Percentiles rank a stretch among this genome's conserved stretches.
These are phyloP conservation scores for Ophioceras dolichostomum DNA, from an alignment of 2,329 filamentous ascomycete species.

Conservation along the genomic window DNA sequence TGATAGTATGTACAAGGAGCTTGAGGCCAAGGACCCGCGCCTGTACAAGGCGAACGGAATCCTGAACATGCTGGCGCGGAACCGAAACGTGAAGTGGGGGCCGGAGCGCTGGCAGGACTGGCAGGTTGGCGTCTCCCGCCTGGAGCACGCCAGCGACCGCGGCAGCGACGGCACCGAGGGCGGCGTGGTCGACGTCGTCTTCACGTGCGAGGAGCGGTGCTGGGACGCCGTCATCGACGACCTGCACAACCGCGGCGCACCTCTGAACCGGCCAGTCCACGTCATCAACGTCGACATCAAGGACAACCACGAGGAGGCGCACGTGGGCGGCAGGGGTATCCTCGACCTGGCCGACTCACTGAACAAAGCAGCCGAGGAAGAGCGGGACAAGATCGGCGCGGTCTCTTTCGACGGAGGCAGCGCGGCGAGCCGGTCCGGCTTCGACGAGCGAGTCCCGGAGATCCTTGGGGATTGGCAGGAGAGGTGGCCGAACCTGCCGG, in stretches of 20 bases:
- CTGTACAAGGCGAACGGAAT: slow-evolving; percentile 89
- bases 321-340: slow-evolving; percentile 82
- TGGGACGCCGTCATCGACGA: slow-evolving; percentile 98
- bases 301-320: slow-evolving; percentile 94
- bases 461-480: slow-evolving; percentile 91
- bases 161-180: slow-evolving; percentile 74
- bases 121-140: slow-evolving; percentile 72
- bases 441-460: slow-evolving; percentile 88
- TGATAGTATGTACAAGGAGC: slow-evolving; percentile 84
- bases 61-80: slow-evolving; percentile 89
- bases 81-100: slow-evolving; percentile 84
- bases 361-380: slow-evolving; percentile 68
- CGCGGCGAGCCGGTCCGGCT: slow-evolving; percentile 56
- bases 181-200: slow-evolving; percentile 84
- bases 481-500: slow-evolving; percentile 80
- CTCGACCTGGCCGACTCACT: slow-evolving; percentile 78
- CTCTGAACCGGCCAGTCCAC: slow-evolving; percentile 85
- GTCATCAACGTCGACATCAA: slow-evolving; percentile 98
- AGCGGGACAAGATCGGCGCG: slow-evolving; percentile 54
- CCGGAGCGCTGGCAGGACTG: slow-evolving; percentile 98
- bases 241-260: slow-evolving; percentile 70
- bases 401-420: slow-evolving; percentile 58
- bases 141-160: slow-evolving; percentile 64
- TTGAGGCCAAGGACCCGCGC: slow-evolving; percentile 71
- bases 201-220: slow-evolving; percentile 94